Evolutionary conservation across 345 rosid species (phyloP), one percentile per base, ranked within the genome.

Genomic region (Pseudoturritis turrita): DNA sequence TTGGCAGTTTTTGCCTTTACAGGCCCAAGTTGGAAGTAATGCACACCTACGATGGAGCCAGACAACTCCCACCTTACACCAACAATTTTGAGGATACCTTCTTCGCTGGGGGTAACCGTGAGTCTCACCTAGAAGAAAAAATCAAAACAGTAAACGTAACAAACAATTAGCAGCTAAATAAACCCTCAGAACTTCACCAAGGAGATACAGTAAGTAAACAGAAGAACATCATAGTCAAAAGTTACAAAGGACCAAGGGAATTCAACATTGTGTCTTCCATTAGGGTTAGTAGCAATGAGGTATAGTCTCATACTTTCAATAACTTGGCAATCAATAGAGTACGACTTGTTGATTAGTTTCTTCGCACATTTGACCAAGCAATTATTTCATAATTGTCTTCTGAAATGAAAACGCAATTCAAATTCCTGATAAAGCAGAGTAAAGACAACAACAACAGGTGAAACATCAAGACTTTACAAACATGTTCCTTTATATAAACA

Each of bases 51-150:
- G 26, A 92, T 82, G 43, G 89, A 95, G 73, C 90, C 91, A 52
- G 94, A 88, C 59, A 95, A 66, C 80, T 87, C 87, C 99, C 99
- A 95, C 77, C 89, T 86, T 58, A 95, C 87, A 53, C 99, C 99
- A 17, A 85, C 82, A 82, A 95, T 84, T 79, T 81, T 95, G 49
- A 95, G 88, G 78, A 63, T 71, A 74, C 99, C 98, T 92, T 91
- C 98, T 46, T 79, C 85, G 58, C 63, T 79, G 23, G 99, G 96
- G 69, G 91, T 95, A 58, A 95, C 97, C 18, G 83, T 83, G 45
- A 89, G 88, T 83, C 88, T 87, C 76, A 91, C 97, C 99, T 95
- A 83, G 51, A 63, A 65, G 21, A 47, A 46, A 60, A 17, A 33
- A 35, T 5, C 56, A 23, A 28, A 35, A 50, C 26, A 58, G 40